Conservation (phyloP, 805 yeast species). For the Candida multigemmis region DNA sequence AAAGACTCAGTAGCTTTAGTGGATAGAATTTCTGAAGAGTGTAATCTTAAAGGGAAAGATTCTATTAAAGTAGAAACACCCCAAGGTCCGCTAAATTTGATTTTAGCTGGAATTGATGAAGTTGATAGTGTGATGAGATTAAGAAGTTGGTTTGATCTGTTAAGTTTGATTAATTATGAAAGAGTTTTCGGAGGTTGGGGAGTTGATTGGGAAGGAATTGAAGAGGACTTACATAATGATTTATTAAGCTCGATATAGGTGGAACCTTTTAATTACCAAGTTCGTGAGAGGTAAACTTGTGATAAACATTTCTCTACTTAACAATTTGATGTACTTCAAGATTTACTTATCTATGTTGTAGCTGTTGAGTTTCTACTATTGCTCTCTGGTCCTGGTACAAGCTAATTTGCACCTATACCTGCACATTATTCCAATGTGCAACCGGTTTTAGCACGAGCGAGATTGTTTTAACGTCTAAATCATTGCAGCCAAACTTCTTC, state of each 20-base stretch:
- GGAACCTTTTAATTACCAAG: no score
- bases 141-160: constrained; percentile 54
- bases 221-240: constrained; percentile 51
- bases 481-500: no score
- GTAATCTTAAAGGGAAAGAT: constrained; percentile 23
- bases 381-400: no score
- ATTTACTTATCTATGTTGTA: no score
- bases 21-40: constrained; percentile 35
- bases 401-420: no score
- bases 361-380: no score
- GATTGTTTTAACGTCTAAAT: no score
- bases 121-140: constrained; percentile 38
- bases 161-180: constrained; percentile 60
- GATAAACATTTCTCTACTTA: no score
- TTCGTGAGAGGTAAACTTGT: no score
- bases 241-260: constrained; percentile 14
- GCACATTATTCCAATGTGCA: no score
- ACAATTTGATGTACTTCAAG: no score
- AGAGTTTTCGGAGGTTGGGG: constrained; percentile 44
- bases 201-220: constrained; percentile 32
- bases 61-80: constrained; percentile 29
- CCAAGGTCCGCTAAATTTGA: constrained; percentile 27
- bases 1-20: constrained; percentile 24
- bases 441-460: no score
- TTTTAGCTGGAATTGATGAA: constrained; percentile 33